Percentiles rank a stretch among this genome's conserved stretches.
These are phyloP conservation scores for Jaltomata sinuosa DNA, from an alignment of 257 asterid genomes.

Conservation along the genomic window DNA sequence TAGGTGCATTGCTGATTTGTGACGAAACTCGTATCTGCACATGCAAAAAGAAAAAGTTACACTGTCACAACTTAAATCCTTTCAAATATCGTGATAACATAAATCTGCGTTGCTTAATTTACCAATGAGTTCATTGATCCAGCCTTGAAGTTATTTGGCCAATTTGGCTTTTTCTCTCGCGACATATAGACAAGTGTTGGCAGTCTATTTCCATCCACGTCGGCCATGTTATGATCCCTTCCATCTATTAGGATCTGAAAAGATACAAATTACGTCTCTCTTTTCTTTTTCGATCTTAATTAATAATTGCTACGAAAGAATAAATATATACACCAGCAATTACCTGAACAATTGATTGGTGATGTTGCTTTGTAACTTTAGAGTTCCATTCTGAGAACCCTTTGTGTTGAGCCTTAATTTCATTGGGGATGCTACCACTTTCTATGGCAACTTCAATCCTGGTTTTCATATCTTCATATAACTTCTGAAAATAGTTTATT, in stretches of 20 bases:
- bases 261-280: background rate
- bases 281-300: background rate
- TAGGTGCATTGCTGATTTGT: constrained; percentile 65
- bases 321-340: background rate
- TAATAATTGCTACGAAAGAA: background rate
- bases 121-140: constrained; percentile 66
- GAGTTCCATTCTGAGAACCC: constrained; percentile 62
- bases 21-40: constrained; percentile 75
- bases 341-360: constrained; percentile 76
- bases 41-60: background rate
- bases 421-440: constrained; percentile 25
- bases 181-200: constrained; percentile 50
- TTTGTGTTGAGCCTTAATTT: constrained; percentile 34
- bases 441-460: constrained; percentile 32
- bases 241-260: constrained; percentile 36
- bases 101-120: background rate
- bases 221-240: constrained; percentile 18
- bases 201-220: constrained; percentile 26
- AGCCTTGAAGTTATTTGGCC: constrained; percentile 52
- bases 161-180: constrained; percentile 40
- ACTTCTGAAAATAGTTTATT: constrained; percentile 24
- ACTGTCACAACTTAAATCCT: background rate
- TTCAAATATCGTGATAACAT: background rate
- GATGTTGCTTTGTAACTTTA: constrained; percentile 41
- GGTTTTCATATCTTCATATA: constrained; percentile 55